phyloP scores from a whole-genome alignment of 306 rosid species.

The Fragaria iinumae region DNA sequence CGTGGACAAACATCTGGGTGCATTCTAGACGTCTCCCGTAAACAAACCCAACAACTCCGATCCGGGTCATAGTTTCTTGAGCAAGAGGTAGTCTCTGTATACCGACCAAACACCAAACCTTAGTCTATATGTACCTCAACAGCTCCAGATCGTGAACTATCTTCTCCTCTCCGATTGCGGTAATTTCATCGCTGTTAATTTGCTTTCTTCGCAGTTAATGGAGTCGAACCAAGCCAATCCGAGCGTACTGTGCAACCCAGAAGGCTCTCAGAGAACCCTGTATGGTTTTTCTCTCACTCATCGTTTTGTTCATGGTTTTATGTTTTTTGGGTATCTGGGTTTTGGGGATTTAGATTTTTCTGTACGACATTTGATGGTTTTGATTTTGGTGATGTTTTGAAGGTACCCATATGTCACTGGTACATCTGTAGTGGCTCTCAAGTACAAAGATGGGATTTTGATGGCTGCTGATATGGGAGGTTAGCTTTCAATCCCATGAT shows the following conservation, averaged over 20 bases:
- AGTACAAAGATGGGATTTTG: constrained; percentile 91
- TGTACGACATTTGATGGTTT: not conserved
- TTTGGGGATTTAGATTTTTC: constrained; percentile 10
- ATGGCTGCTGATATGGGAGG: constrained; percentile 99
- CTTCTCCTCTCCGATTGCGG: not conserved
- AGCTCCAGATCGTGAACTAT: not conserved
- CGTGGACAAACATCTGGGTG: no score
- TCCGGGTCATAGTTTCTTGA: not conserved
- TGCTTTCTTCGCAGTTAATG: constrained; percentile 21
- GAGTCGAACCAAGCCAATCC: constrained; percentile 36
- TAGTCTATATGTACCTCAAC: not conserved
- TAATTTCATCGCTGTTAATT: not conserved
- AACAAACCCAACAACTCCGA: no score
- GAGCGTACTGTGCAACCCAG: constrained; percentile 24
- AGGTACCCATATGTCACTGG: constrained; percentile 97
- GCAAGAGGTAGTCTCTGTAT: constrained; percentile 4
- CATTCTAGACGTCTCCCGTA: no score
- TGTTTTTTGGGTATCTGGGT: not conserved
- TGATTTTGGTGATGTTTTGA: not conserved
- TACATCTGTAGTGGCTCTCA: constrained; percentile 83
- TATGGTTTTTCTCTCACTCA: constrained; percentile 32
- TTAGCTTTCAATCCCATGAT: constrained; percentile 24
- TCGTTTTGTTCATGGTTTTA: not conserved
- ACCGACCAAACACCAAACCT: not conserved
- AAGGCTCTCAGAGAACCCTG: constrained; percentile 66